These are phyloP conservation scores for Monosporozyma unispora DNA, from an alignment of 805 yeast species.

Conservation along the genomic window DNA sequence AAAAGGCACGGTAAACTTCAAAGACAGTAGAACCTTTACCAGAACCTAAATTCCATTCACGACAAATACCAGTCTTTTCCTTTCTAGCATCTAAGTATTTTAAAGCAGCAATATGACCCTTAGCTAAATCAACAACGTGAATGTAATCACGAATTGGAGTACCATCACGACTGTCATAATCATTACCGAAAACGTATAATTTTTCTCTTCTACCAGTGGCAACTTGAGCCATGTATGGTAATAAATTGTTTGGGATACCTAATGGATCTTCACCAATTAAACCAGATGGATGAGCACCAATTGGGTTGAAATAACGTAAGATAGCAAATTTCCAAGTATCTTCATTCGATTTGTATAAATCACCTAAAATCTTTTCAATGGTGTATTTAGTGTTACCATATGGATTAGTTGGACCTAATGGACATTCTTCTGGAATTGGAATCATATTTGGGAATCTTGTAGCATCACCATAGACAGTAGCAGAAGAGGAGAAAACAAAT, in stretches of 20 bases:
- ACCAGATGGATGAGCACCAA: constrained; percentile 81
- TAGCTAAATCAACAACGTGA: constrained; percentile 72
- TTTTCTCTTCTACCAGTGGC: constrained; percentile 64
- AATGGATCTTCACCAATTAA: constrained; percentile 72
- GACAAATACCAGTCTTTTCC: constrained; percentile 41
- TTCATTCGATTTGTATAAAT: constrained; percentile 38
- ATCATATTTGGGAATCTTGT: constrained; percentile 62
- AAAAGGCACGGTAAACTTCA: constrained; percentile 58
- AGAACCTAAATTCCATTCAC: constrained; percentile 80
- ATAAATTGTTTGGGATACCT: constrained; percentile 66
- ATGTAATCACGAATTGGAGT: constrained; percentile 77
- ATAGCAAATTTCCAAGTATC: constrained; percentile 46
- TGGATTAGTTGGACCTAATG: constrained; percentile 66
- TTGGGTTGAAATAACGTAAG: constrained; percentile 73
- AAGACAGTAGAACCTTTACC: constrained; percentile 75
- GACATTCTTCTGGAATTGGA: constrained; percentile 73
- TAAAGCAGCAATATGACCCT: constrained; percentile 68
- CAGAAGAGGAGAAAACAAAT: constrained; percentile 68
- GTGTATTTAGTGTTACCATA: constrained; percentile 65
- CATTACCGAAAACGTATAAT: constrained; percentile 61
- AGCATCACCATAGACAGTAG: constrained; percentile 79
- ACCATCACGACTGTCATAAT: constrained; percentile 64
- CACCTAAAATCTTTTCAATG: constrained; percentile 54
- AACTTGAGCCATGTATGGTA: constrained; percentile 71
- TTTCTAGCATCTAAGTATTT: constrained; percentile 35